Evolutionary conservation across 2,329 filamentous ascomycete genomes (phyloP).

Genomic region (Colletotrichum incanum): DNA sequence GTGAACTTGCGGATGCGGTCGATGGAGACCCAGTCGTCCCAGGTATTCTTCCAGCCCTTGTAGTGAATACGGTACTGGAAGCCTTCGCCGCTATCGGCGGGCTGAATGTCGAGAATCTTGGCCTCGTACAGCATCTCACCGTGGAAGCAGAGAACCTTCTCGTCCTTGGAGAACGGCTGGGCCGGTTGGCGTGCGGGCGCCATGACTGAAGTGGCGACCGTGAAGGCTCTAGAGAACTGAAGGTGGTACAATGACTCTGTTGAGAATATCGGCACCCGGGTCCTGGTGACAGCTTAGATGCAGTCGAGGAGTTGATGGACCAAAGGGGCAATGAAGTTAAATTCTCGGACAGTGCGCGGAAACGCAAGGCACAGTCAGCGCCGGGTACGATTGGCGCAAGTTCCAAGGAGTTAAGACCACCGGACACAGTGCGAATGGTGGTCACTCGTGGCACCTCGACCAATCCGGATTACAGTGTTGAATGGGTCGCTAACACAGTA

Average conservation of each 20-base stretch:
- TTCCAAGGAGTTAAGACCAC: background rate
- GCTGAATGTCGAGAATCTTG: constrained; percentile 87
- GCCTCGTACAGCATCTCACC: constrained; percentile 98
- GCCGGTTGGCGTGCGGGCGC: constrained; percentile 57
- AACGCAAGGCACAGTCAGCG: constrained; percentile 11
- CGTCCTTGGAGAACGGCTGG: constrained; percentile 78
- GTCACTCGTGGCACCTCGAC: constrained; percentile 8
- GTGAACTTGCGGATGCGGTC: constrained; percentile 95
- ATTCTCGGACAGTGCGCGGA: constrained; percentile 41
- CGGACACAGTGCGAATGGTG: constrained; percentile 19
- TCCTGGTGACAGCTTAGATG: constrained; percentile 18
- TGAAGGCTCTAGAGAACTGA: background rate
- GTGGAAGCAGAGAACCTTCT: constrained; percentile 97
- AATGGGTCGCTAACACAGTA: constrained; percentile 34
- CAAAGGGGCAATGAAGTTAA: constrained; percentile 41
- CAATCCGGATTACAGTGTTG: constrained; percentile 34
- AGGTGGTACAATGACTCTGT: background rate
- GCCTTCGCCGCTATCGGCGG: constrained; percentile 77
- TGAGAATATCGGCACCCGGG: background rate
- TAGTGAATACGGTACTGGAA: constrained; percentile 96
- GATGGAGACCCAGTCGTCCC: constrained; percentile 98
- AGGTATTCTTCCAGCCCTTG: constrained; percentile 99
- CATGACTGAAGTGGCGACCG: constrained; percentile 50
- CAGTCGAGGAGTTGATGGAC: constrained; percentile 4
- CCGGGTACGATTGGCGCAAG: constrained; percentile 1